Base-by-base conservation (phyloP, 1,284 basidiomycete species). In the Trametes polyzona region DNA sequence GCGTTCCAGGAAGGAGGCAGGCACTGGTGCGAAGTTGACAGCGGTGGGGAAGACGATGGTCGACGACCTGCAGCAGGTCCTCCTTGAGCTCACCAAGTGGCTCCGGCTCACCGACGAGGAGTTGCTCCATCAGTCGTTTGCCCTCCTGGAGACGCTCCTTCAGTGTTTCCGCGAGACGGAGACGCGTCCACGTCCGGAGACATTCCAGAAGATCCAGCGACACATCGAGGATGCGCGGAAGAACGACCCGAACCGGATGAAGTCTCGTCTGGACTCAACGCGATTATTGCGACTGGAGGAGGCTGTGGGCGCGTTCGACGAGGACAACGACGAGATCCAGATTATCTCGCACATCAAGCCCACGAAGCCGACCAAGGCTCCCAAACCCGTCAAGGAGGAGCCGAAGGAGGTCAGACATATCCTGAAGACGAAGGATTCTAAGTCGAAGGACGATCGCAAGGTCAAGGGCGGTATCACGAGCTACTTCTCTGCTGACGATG, bases 91-190 rank as follows among this genome's bases (percentile, higher is more conserved):
- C 52, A 80, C 88, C 10, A 80, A 84, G 49, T 98, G 95, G 95
- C 76, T 98, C 51, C 86, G 95, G 21, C 78, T 98, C 37, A 97
- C 94, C 19, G 93, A 98, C 67, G 83, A 88, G 65, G 94, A 96
- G 68, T 80, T 95, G 8, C 75, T 96, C 0, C 89, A 95, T 71
- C 95, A 96, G 66, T 88, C 93, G 0, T 93, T 92, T 61, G 80
- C 91, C 53, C 77, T 97, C 8, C 75, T 96, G 42, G 88, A 91
- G 67, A 84, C 87, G 9, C 78, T 96, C 30, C 77, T 96, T 42
- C 80, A 83, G 26, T 83, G 87, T 59, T 91, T 93, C 71, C 77
- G 78, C 44, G 79, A 83, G 44, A 80, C 80, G 4, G 73, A 77
- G 12, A 74, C 84, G 9, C 74, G 71, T 2, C 90, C 88, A 1